Evolutionary conservation across 768 basidiomycete genomes (phyloP).

Genomic region (Mycena galericulata): DNA sequence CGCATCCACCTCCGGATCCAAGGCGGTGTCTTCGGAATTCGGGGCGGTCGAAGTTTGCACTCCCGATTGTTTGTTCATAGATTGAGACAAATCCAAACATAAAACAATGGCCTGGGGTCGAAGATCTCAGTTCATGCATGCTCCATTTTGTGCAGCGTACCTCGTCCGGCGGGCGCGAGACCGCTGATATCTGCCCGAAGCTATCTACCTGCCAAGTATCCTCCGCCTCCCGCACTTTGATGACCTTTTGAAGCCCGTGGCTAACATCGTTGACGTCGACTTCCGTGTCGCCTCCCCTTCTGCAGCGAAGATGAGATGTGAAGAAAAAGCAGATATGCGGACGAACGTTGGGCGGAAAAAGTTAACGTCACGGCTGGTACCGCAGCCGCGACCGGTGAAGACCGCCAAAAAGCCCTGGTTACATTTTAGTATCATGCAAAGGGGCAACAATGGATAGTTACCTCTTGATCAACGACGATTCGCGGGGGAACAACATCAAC

Average conservation of each 20-base stretch:
- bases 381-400: slow-evolving; percentile 45
- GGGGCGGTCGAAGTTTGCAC: slow-evolving; percentile 18
- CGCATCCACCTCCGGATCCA: slow-evolving; percentile 20
- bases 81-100: slow-evolving; percentile 43
- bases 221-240: slow-evolving; percentile 36
- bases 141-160: slow-evolving; percentile 29
- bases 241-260: slow-evolving; percentile 37
- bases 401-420: slow-evolving; percentile 45
- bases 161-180: slow-evolving; percentile 43
- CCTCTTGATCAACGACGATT: slow-evolving; percentile 43
- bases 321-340: neutral
- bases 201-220: slow-evolving; percentile 45
- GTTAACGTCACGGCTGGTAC: slow-evolving; percentile 41
- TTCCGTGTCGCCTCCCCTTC: slow-evolving; percentile 43
- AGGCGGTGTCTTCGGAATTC: neutral
- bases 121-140: too few relatives aligned
- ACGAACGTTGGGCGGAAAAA: slow-evolving; percentile 44
- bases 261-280: slow-evolving; percentile 46
- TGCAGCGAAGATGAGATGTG: neutral
- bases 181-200: slow-evolving; percentile 38
- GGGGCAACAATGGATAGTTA: neutral
- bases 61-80: slow-evolving; percentile 40
- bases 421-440: too few relatives aligned
- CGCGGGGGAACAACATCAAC: slow-evolving; percentile 39
- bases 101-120: slow-evolving; percentile 42